Evolutionary conservation across 768 basidiomycete genomes (phyloP).

Genomic region (Leucocoprinus leucothites): DNA sequence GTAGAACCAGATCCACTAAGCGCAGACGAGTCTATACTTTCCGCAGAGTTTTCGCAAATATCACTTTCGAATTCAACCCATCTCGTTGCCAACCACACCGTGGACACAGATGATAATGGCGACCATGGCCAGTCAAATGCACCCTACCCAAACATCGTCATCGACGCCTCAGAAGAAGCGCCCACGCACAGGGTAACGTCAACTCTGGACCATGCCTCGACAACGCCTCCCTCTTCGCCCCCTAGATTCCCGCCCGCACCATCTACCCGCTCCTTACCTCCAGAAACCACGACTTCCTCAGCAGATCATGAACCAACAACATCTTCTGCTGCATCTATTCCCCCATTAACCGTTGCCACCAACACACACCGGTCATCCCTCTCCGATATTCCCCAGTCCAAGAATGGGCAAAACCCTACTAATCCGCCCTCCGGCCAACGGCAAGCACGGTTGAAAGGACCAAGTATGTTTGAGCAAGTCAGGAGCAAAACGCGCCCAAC

Average conservation of each 20-base stretch:
- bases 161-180: slow-evolving; percentile 36
- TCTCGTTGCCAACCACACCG: neutral
- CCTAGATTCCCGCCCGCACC: slow-evolving; percentile 12
- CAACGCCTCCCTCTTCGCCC: slow-evolving; percentile 1
- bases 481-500: slow-evolving; percentile 81
- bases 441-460: slow-evolving; percentile 54
- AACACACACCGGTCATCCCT: slow-evolving; percentile 14
- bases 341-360: slow-evolving; percentile 11
- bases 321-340: slow-evolving; percentile 12
- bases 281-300: neutral
- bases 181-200: slow-evolving; percentile 25
- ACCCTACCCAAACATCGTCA: slow-evolving; percentile 40
- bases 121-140: slow-evolving; percentile 11
- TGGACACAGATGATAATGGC: neutral
- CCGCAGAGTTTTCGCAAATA: slow-evolving; percentile 37
- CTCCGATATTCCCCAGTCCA: slow-evolving; percentile 14
- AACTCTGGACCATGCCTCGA: slow-evolving; percentile 7
- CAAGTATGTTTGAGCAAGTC: slow-evolving; percentile 74
- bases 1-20: slow-evolving; percentile 20
- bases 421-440: slow-evolving; percentile 36
- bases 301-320: slow-evolving; percentile 4
- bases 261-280: slow-evolving; percentile 11
- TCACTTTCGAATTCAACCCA: slow-evolving; percentile 23
- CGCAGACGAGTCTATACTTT: slow-evolving; percentile 20
- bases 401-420: neutral